A percentile compares a stretch with the other conserved stretches of the same genome.
Conservation (phyloP, 345 rosid species). For the Dipteronia sinensis region DNA sequence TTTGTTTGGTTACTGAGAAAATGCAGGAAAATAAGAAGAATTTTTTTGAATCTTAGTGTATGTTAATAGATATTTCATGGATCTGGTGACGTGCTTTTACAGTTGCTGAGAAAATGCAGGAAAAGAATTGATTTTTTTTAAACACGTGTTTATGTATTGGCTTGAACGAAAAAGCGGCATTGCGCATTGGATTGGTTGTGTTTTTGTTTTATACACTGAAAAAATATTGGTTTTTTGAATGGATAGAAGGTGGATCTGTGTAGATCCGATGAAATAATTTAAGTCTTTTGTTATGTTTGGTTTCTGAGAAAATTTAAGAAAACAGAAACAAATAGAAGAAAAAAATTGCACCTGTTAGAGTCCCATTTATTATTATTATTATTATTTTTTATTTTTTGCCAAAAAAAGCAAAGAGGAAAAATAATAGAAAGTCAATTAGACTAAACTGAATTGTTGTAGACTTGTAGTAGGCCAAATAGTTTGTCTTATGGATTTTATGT, state of each 20-base stretch:
- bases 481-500: neutral
- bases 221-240: neutral
- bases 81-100: neutral
- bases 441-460: neutral
- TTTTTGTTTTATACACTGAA: neutral
- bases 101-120: neutral
- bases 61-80: neutral
- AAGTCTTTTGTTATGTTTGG: neutral
- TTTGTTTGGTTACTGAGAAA: slow-evolving; percentile 19
- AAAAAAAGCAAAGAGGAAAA: neutral
- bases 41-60: neutral
- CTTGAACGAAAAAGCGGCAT: neutral
- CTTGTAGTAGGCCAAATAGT: too few relatives aligned
- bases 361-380: too few relatives aligned
- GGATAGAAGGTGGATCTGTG: neutral
- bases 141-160: neutral
- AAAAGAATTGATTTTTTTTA: neutral
- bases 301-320: neutral
- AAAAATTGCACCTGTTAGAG: neutral
- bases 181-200: neutral
- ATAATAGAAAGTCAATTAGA: neutral
- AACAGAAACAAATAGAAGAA: neutral
- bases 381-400: too few relatives aligned
- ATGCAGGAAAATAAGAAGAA: neutral
- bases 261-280: slow-evolving; percentile 26